A percentile compares a stretch with the other conserved stretches of the same genome.
Conservation (phyloP, 345 rosid species). For the Dovyalis caffra region DNA sequence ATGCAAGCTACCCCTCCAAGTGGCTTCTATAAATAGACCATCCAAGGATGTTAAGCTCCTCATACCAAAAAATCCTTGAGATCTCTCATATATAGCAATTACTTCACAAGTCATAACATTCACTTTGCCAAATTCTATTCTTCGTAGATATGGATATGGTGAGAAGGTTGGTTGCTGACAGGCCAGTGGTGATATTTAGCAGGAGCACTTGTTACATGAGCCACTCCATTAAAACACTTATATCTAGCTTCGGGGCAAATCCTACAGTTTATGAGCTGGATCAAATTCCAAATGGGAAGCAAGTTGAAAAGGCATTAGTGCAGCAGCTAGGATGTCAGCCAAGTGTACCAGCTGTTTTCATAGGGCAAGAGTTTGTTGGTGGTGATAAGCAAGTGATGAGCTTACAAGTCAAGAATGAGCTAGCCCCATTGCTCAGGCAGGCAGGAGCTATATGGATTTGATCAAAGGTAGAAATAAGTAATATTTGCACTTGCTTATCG, state of each 20-base stretch:
- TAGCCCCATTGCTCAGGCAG: slow-evolving; percentile 55
- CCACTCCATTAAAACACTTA: slow-evolving; percentile 59
- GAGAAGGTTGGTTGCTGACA: slow-evolving; percentile 54
- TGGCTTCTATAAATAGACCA: slow-evolving; percentile 27
- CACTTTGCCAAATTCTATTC: not conserved
- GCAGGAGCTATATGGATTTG: slow-evolving; percentile 92
- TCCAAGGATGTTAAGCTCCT: slow-evolving; percentile 9
- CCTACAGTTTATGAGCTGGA: slow-evolving; percentile 73
- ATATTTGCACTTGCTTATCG: not conserved
- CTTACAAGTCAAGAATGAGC: slow-evolving; percentile 64
- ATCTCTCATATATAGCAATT: slow-evolving; percentile 1
- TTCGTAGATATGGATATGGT: slow-evolving; percentile 39
- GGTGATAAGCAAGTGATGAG: slow-evolving; percentile 76
- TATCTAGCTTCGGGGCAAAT: slow-evolving; percentile 71
- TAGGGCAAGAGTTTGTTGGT: slow-evolving; percentile 65
- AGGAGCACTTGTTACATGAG: slow-evolving; percentile 75
- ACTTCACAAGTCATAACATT: too few species aligned
- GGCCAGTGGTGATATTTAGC: slow-evolving; percentile 88
- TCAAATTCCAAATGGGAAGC: slow-evolving; percentile 49
- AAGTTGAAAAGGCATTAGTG: slow-evolving; percentile 53
- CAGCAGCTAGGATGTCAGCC: slow-evolving; percentile 63
- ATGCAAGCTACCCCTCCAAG: not conserved
- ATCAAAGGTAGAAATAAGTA: not conserved
- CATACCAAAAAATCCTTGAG: slow-evolving; percentile 13
- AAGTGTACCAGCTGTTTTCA: slow-evolving; percentile 76